Base-by-base conservation (phyloP, 306 rosid species). In the Acacia crassicarpa region DNA sequence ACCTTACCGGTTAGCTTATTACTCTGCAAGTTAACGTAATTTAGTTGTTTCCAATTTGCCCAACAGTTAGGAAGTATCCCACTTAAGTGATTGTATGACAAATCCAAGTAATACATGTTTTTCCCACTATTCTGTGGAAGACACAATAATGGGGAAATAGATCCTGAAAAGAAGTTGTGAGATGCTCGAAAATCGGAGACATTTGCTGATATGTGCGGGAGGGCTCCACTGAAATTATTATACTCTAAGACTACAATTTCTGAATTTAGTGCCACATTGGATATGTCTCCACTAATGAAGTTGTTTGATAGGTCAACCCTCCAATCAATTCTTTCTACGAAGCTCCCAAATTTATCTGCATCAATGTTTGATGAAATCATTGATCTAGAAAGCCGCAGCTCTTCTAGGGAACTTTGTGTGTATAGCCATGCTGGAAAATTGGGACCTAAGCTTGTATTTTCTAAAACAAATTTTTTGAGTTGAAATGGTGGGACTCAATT, bases 171-270 rank as follows among this genome's bases (percentile, higher is more conserved):
- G 2, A 1, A n/a, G 41, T 85, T 82, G 19, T 74, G 56, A 4
- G 67, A 22, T 5, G 71, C 48, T 10, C 16, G 25, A 8, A 78
- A 9, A 0, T 2, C 1, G 1, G 27, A 2, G 8, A 85, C 59
- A 54, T 82, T 78, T 22, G 79, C 0, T 25, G 56, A 58, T 27
- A 76, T 74, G 2, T 58, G 81, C 20, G 88, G 85, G 8, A 85
- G 72, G 0, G 40, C 72, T 19, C 79, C 69, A 2, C 17, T 75
- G 17, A 75, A 75, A 58, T 75, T 38, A 54, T 75, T 75, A n/a
- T 5, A 5, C 5, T 19, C 17, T 54, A 74, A 14, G 32, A 4
- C 1, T 54, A 75, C 6, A 12, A 0, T 5, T 4, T 0, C 0
- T 53, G 49, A 20, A 3, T 54, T 20, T 0, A 75, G 5, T 25